These are phyloP conservation scores for Citeromyces hawaiiensis DNA, from an alignment of 1,139 yeast genomes.

Conservation along the genomic window DNA sequence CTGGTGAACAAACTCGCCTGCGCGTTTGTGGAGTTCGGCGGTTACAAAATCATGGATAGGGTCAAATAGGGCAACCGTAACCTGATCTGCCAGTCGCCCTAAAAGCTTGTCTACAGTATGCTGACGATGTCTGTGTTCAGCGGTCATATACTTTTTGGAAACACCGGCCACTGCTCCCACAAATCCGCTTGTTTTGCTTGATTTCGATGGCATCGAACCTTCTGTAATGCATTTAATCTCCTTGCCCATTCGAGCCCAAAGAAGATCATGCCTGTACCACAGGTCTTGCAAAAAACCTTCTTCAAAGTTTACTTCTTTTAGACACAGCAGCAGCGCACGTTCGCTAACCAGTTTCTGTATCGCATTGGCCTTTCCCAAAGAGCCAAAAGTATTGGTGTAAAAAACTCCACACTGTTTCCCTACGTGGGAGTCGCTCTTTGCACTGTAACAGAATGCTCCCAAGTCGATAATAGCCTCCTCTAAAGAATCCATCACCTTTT, in stretches of 20 bases:
- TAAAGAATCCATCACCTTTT: constrained; percentile 22
- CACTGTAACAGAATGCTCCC: constrained; percentile 55
- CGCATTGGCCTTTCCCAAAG: constrained; percentile 48
- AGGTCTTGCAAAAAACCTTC: constrained; percentile 24
- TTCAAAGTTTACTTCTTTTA: constrained; percentile 32
- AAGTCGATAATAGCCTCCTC: constrained; percentile 38
- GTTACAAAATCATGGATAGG: constrained; percentile 64
- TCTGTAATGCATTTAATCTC: constrained; percentile 29
- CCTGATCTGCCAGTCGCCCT: constrained; percentile 36
- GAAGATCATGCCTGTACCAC: constrained; percentile 33
- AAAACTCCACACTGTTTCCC: constrained; percentile 64
- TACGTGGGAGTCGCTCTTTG: constrained; percentile 27
- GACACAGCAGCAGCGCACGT: constrained; percentile 46
- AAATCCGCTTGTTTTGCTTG: constrained; percentile 24
- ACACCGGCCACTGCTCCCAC: constrained; percentile 21
- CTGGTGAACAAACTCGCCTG: constrained; percentile 33
- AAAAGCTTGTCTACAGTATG: constrained; percentile 33
- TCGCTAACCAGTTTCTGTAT: constrained; percentile 46
- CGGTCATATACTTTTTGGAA: constrained; percentile 28
- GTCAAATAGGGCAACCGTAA: constrained; percentile 38
- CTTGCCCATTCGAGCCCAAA: constrained; percentile 52
- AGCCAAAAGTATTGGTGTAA: constrained; percentile 51
- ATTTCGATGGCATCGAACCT: constrained; percentile 21
- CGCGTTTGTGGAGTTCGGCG: constrained; percentile 32
- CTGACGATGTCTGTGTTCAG: constrained; percentile 25